phyloP scores from a whole-genome alignment of 306 rosid genomes.

The Dicorynia guianensis region DNA sequence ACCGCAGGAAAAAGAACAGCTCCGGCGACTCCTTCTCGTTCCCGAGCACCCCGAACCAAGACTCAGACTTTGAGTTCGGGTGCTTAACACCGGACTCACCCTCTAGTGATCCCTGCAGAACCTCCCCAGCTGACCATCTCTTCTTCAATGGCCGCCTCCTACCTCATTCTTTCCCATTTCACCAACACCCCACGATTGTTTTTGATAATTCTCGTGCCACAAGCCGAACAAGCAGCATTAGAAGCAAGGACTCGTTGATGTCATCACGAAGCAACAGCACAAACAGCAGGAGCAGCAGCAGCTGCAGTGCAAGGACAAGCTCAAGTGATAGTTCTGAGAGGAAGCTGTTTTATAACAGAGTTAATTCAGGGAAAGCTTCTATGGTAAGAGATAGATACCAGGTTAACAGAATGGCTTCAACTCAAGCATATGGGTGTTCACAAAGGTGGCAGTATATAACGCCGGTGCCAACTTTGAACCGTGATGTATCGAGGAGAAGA shows the following conservation, averaged over 20 bases:
- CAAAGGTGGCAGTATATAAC: conserved; percentile 88
- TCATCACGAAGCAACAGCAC: conserved; percentile 86
- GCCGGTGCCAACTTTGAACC: conserved; percentile 59
- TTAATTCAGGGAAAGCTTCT: neutral
- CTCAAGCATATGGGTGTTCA: conserved; percentile 56
- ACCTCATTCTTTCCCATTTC: conserved; percentile 74
- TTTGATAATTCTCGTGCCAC: conserved; percentile 33
- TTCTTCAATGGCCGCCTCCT: conserved; percentile 89
- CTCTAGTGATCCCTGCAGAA: conserved; percentile 53
- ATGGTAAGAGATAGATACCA: neutral
- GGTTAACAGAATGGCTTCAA: conserved; percentile 38
- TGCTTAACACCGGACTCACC: conserved; percentile 75
- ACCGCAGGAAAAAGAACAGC: conserved; percentile 38
- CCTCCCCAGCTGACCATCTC: conserved; percentile 86
- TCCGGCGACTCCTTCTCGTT: conserved; percentile 73
- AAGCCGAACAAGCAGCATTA: conserved; percentile 65
- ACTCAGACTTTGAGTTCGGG: conserved; percentile 76
- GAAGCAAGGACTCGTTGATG: conserved; percentile 66
- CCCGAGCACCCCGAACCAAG: conserved; percentile 66
- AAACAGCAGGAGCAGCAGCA: conserved; percentile 61
- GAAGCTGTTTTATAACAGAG: conserved; percentile 37
- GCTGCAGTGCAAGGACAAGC: conserved; percentile 84
- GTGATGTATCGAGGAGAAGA: conserved; percentile 59
- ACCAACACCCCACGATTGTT: conserved; percentile 22
- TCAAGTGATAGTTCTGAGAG: conserved; percentile 69